A percentile compares a stretch with the other conserved stretches of the same genome.
These are phyloP conservation scores for Rasamsonia emersonii DNA, from an alignment of 2,329 filamentous ascomycete genomes.

Conservation along the genomic window DNA sequence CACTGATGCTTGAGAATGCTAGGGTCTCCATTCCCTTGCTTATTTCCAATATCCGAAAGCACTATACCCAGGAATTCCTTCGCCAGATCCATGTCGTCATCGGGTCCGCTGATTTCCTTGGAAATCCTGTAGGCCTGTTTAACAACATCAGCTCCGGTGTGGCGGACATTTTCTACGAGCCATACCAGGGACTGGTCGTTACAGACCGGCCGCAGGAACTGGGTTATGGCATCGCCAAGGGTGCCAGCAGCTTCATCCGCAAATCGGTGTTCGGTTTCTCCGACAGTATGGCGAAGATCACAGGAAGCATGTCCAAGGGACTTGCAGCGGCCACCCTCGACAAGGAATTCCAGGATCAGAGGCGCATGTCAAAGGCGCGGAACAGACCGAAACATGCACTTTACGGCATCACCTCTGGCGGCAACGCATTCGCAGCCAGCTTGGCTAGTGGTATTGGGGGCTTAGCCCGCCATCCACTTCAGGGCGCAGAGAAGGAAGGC, in stretches of 20 bases:
- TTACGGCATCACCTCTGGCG: conserved; percentile 90
- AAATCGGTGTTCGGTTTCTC: conserved; percentile 97
- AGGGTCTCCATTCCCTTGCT: conserved; percentile 79
- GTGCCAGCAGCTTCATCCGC: conserved; percentile 94
- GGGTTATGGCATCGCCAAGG: conserved; percentile 89
- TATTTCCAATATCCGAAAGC: conserved; percentile 76
- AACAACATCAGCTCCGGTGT: conserved; percentile 97
- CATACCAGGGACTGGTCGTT: conserved; percentile 94
- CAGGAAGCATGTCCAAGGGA: conserved; percentile 93
- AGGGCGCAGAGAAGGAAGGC: conserved; percentile 93
- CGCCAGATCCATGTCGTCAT: conserved; percentile 96
- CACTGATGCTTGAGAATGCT: conserved; percentile 89
- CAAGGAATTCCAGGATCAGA: conserved; percentile 96
- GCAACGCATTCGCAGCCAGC: conserved; percentile 88
- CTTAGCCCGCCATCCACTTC: conserved; percentile 82
- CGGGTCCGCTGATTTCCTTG: conserved; percentile 92
- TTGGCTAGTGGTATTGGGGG: conserved; percentile 90
- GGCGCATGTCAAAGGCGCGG: conserved; percentile 83
- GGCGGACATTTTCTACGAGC: conserved; percentile 97
- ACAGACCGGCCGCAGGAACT: conserved; percentile 93
- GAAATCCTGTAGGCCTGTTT: conserved; percentile 94
- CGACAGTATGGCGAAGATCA: conserved; percentile 96
- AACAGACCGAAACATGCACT: conserved; percentile 96
- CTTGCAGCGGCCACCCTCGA: conserved; percentile 91
- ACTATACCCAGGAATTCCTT: conserved; percentile 94